These are phyloP conservation scores for Metschnikowia borealis DNA, from an alignment of 805 yeast genomes.

Conservation along the genomic window DNA sequence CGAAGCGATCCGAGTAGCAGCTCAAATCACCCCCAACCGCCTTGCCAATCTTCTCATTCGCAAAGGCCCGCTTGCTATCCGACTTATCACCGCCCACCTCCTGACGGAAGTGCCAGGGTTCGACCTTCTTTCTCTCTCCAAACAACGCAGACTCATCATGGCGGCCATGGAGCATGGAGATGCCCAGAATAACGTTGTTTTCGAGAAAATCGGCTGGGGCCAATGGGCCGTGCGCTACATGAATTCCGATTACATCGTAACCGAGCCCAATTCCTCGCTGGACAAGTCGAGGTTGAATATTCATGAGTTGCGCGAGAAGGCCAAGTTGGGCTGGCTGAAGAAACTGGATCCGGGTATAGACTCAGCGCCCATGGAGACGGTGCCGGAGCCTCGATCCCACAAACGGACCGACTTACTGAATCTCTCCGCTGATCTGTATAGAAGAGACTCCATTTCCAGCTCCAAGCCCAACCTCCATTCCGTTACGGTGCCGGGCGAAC, in stretches of 20 bases:
- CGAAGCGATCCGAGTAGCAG: constrained; percentile 82
- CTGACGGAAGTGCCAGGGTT: constrained; percentile 74
- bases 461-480: constrained; percentile 42
- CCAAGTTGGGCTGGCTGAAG: constrained; percentile 41
- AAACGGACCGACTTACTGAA: constrained; percentile 8
- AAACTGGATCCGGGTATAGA: constrained; percentile 11
- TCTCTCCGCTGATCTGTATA: constrained; percentile 5
- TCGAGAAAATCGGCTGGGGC: constrained; percentile 97
- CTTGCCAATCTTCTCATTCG: constrained; percentile 62
- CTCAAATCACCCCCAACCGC: constrained; percentile 75
- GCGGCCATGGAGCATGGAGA: constrained; percentile 79
- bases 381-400: no score
- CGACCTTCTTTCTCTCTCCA: constrained; percentile 74
- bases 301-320: constrained; percentile 32
- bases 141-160: constrained; percentile 87
- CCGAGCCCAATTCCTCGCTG: constrained; percentile 24
- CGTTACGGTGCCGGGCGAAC: constrained; percentile 42
- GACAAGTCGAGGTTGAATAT: constrained; percentile 28
- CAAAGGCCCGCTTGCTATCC: constrained; percentile 86
- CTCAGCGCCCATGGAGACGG: no score
- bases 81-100: constrained; percentile 80
- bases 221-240: constrained; percentile 81
- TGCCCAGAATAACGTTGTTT: constrained; percentile 55
- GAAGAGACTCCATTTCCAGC: constrained; percentile 53
- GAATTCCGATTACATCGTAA: constrained; percentile 43